A percentile compares a stretch with the other conserved stretches of the same genome.
phyloP scores from a whole-genome alignment of 805 yeast genomes.

The Metschnikowia aberdeeniae region DNA sequence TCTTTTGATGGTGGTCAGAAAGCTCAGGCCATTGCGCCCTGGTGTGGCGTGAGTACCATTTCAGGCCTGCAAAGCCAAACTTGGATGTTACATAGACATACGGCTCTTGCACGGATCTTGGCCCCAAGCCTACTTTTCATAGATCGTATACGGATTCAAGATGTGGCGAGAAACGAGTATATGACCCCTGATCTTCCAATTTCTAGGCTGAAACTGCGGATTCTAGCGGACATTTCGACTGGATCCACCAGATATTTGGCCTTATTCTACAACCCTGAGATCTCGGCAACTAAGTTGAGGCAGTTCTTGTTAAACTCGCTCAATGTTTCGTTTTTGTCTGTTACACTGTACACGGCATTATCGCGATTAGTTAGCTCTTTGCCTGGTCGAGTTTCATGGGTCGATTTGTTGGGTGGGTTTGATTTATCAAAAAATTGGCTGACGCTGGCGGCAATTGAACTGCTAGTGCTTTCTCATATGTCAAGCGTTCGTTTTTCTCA shows the following conservation, averaged over 20 bases:
- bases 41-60: constrained; percentile 27
- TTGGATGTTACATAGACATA: constrained; percentile 6
- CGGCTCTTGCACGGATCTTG: constrained; percentile 9
- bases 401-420: constrained; percentile 2
- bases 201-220: constrained; percentile 1
- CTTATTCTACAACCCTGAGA: constrained; percentile 11
- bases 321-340: constrained; percentile 11
- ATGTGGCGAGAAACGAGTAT: background rate
- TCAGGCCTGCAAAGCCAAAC: constrained; percentile 12
- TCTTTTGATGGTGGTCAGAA: constrained; percentile 9
- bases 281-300: constrained; percentile 3
- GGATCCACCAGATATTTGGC: constrained; percentile 1
- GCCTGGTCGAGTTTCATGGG: constrained; percentile 2
- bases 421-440: background rate
- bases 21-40: constrained; percentile 16
- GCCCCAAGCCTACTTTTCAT: constrained; percentile 5
- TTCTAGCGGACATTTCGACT: constrained; percentile 1
- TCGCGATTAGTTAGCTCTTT: background rate
- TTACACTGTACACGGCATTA: constrained; percentile 1
- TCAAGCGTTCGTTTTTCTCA: background rate
- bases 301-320: constrained; percentile 6
- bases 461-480: constrained; percentile 1
- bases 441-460: constrained; percentile 1
- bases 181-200: constrained; percentile 7
- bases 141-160: constrained; percentile 7